Base-by-base conservation (phyloP, 2,329 filamentous ascomycete species). In the Chrysoporthe cubensis region DNA sequence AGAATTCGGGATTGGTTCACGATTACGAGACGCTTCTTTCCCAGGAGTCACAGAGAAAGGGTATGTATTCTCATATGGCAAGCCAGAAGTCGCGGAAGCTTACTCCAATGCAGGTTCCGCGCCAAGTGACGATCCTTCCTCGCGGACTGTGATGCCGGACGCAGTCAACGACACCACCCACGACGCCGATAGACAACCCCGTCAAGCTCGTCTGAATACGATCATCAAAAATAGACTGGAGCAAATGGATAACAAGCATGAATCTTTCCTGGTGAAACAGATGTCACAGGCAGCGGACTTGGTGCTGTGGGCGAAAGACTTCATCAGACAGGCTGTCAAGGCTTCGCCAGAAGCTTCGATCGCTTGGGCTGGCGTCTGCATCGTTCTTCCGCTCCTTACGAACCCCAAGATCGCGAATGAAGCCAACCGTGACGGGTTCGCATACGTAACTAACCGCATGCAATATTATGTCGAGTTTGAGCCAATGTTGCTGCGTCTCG, bases 301-400 rank as follows among this genome's bases (percentile, higher is more conserved):
- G 4, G 65, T 75, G 2, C 42, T 72, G 56, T 67, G 71, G 67
- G 69, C 70, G 14, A 75, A 78, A 60, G 60, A 61, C 54, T 72
- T 67, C 50, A 70, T 78, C 40, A 63, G 64, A 9, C 66, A 74
- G 8, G 77, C 74, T n/a, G 72, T 76, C 58, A 75, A 75, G 64
- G 73, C 58, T 13, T 75, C 74, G 1, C 76, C 76, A 1, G 71
- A 76, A 59, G 78, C 75, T 21, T 77, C 76, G 6, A 63, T 78
- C 8, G 74, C 68, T 2, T 77, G 75, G 76, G 74, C 74, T 3
- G 80, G 80, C 71, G 76, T 81, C 70, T 78, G 73, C 70, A 62
- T 79, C 21, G 58, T 80, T 54, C 74, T 80, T 1, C 78, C 78
- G 0, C 71, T 80, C 3, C 73, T 81, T 52, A 77, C 72, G 8